phyloP scores from a whole-genome alignment of 2,329 filamentous ascomycete species.

The Aspergillus jensenii region DNA sequence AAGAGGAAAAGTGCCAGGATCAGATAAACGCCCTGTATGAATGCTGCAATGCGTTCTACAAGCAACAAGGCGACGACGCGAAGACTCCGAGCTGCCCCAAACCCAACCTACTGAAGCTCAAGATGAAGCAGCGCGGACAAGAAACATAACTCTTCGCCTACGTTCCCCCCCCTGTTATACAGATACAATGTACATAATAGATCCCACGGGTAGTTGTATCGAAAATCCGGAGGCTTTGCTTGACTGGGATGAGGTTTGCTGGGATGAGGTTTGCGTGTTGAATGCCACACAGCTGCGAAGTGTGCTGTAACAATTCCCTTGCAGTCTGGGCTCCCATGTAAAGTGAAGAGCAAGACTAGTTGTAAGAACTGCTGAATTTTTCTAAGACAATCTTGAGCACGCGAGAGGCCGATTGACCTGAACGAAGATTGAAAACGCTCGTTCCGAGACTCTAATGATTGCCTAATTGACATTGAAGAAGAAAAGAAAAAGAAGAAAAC shows the following conservation, averaged over 20 bases:
- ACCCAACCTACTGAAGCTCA: conserved; percentile 72
- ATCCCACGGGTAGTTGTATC: not conserved
- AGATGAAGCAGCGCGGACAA: conserved; percentile 73
- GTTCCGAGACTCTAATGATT: conserved; percentile 99
- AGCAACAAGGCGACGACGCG: conserved; percentile 72
- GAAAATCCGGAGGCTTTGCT: not conserved
- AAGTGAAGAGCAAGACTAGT: conserved; percentile 63
- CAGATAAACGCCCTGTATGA: conserved; percentile 86
- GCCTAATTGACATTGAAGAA: conserved; percentile 67
- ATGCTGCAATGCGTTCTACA: conserved; percentile 89
- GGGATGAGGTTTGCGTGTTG: not conserved
- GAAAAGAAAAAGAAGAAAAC: conserved; percentile 48
- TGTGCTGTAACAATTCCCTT: conserved; percentile 46
- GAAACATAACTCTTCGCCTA: conserved; percentile 1
- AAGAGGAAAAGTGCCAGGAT: conserved; percentile 77
- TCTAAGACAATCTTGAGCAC: conserved; percentile 99
- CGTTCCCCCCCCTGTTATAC: not conserved
- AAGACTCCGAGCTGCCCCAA: conserved; percentile 83
- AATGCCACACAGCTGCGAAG: not conserved
- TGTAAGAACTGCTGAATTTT: conserved; percentile 68
- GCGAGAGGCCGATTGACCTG: conserved; percentile 82
- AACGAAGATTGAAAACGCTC: conserved; percentile 81
- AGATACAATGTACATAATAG: conserved; percentile 9
- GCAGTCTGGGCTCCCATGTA: conserved; percentile 56
- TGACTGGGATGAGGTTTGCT: not conserved